Evolutionary conservation across 2,329 filamentous ascomycete genomes (phyloP).

Genomic region (Magnaporthales sp.): DNA sequence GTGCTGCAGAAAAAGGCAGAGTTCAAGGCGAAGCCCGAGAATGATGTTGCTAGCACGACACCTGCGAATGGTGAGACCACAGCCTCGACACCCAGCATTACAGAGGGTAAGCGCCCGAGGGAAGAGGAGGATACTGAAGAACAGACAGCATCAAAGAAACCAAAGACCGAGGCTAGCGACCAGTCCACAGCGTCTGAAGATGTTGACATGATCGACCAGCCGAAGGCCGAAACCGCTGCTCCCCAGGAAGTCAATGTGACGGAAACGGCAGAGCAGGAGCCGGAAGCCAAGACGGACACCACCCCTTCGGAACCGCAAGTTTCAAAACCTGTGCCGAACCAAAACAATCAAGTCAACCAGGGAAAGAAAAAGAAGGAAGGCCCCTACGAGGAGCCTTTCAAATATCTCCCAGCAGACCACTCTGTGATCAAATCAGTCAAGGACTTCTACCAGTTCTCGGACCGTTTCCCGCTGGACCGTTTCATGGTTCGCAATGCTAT

Average conservation of each 20-base stretch:
- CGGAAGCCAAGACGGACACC: constrained; percentile 9
- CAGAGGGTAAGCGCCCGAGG: constrained; percentile 24
- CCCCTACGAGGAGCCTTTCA: constrained; percentile 84
- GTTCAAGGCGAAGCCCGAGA: constrained; percentile 68
- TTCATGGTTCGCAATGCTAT: constrained; percentile 94
- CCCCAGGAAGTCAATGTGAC: background rate
- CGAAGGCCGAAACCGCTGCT: constrained; percentile 9
- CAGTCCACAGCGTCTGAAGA: background rate
- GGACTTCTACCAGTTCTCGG: constrained; percentile 75
- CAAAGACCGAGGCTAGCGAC: constrained; percentile 24
- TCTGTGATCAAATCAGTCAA: constrained; percentile 69
- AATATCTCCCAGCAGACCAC: constrained; percentile 71
- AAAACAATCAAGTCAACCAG: constrained; percentile 15
- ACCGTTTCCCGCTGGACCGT: constrained; percentile 78
- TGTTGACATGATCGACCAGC: constrained; percentile 6
- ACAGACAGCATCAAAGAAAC: constrained; percentile 28
- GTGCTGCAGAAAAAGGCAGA: constrained; percentile 88
- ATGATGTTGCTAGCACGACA: constrained; percentile 26
- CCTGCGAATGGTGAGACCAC: constrained; percentile 6
- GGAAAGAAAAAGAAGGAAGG: constrained; percentile 35
- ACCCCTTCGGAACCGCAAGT: constrained; percentile 8
- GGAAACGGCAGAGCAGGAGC: constrained; percentile 7
- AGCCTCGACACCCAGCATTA: constrained; percentile 10
- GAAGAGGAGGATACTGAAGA: constrained; percentile 22
- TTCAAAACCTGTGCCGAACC: constrained; percentile 11